Evolutionary conservation across 139 green algal species (phyloP).

Genomic region (Dunaliella sp.): DNA sequence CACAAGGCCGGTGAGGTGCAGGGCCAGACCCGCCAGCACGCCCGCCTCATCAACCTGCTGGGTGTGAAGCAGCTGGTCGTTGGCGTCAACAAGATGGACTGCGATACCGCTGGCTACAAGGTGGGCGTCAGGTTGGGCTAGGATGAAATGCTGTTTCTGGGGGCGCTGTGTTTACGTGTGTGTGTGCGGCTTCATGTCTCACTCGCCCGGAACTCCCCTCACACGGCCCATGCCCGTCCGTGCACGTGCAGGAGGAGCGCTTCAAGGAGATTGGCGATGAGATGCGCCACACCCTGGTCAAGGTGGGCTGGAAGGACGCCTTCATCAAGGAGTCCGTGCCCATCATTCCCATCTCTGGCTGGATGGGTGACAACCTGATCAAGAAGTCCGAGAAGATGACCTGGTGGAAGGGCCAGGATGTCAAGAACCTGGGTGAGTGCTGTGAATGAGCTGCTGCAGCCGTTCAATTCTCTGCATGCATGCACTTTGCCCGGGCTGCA

Average conservation of each 20-base stretch:
- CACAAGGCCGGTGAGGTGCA: constrained; percentile 95
- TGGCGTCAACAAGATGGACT: constrained; percentile 98
- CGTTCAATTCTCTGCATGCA: neutral
- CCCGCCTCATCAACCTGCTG: constrained; percentile 94
- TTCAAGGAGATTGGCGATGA: constrained; percentile 98
- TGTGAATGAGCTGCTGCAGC: neutral
- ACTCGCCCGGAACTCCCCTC: too few relatives aligned
- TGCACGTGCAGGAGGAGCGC: constrained; percentile 71
- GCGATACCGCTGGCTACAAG: constrained; percentile 90
- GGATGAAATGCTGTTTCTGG: too few relatives aligned
- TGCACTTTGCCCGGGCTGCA: neutral
- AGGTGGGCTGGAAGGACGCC: constrained; percentile 81
- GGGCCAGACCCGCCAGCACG: constrained; percentile 99
- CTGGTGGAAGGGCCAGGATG: constrained; percentile 89
- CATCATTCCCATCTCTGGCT: constrained; percentile 98
- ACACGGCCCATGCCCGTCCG: too few relatives aligned
- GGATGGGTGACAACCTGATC: constrained; percentile 99
- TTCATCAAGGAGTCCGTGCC: constrained; percentile 86
- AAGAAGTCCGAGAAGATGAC: constrained; percentile 89
- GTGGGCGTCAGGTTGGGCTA: too few relatives aligned
- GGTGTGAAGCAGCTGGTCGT: constrained; percentile 98
- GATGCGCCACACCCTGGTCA: constrained; percentile 87
- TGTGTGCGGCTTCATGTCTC: too few relatives aligned
- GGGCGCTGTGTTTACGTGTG: too few relatives aligned
- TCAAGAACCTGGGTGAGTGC: constrained; percentile 52